phyloP scores from a whole-genome alignment of 768 basidiomycete genomes.

The Boletus reticulatus region DNA sequence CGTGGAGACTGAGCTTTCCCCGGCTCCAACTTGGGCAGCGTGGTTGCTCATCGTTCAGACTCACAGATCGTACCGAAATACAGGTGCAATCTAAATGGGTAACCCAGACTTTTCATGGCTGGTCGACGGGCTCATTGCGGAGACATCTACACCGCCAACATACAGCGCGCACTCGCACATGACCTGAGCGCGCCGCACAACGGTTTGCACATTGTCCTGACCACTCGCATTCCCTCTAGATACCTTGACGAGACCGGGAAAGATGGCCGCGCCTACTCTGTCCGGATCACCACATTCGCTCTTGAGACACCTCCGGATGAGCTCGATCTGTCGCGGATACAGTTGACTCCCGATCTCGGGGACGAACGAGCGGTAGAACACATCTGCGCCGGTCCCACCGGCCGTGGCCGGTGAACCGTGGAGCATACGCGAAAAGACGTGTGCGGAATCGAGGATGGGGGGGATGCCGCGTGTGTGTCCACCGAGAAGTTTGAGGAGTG shows the following conservation, averaged over 20 bases:
- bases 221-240: slow-evolving; percentile 37
- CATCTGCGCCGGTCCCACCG: slow-evolving; percentile 49
- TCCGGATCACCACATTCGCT: slow-evolving; percentile 74
- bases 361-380: slow-evolving; percentile 85
- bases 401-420: slow-evolving; percentile 58
- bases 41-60: slow-evolving; percentile 69
- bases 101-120: not conserved
- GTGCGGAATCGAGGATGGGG: slow-evolving; percentile 69
- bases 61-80: slow-evolving; percentile 5
- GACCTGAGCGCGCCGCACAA: slow-evolving; percentile 82
- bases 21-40: no score
- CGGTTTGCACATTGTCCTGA: slow-evolving; percentile 59
- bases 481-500: slow-evolving; percentile 53
- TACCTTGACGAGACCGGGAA: slow-evolving; percentile 86
- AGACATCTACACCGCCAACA: slow-evolving; percentile 3
- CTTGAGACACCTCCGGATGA: slow-evolving; percentile 76
- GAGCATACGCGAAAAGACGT: slow-evolving; percentile 82
- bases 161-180: slow-evolving; percentile 79
- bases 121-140: not conserved
- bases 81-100: slow-evolving; percentile 19
- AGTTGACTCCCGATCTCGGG: slow-evolving; percentile 76
- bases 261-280: slow-evolving; percentile 79
- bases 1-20: no score
- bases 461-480: slow-evolving; percentile 42
- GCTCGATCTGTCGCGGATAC: slow-evolving; percentile 78